Evolutionary conservation across 345 rosid genomes (phyloP).

Genomic region (Salix viminalis): DNA sequence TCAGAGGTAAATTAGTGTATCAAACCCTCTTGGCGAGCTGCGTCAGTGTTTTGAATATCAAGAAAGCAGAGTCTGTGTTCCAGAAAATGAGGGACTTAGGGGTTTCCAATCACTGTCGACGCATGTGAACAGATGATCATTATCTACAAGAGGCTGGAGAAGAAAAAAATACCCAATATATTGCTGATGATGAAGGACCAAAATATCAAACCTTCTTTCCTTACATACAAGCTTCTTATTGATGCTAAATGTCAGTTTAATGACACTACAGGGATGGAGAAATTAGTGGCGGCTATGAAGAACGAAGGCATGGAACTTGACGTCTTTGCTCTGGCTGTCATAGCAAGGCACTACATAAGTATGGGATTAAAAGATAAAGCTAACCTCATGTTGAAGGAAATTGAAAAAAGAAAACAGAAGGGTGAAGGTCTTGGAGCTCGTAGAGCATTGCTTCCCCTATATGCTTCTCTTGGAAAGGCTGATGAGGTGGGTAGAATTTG

Average conservation of each 20-base stretch:
- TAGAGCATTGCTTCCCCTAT: conserved; percentile 9
- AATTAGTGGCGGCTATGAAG: conserved; percentile 12
- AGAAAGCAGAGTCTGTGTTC: conserved; percentile 16
- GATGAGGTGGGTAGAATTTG: conserved; percentile 18
- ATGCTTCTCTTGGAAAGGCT: conserved; percentile 18
- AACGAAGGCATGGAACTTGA: conserved; percentile 18
- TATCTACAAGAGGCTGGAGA: conserved; percentile 16
- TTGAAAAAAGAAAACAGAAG: conserved; percentile 12
- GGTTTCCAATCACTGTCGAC: conserved; percentile 4
- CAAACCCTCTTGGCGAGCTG: not conserved
- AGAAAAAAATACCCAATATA: conserved; percentile 6
- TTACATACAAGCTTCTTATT: conserved; percentile 20
- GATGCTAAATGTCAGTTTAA: conserved; percentile 7
- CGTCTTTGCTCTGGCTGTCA: not conserved
- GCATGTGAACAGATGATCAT: conserved; percentile 18
- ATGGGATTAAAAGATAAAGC: conserved; percentile 12
- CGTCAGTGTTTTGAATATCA: not conserved
- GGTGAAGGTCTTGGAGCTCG: not conserved
- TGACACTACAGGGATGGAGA: conserved; percentile 18
- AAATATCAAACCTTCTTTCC: conserved; percentile 10
- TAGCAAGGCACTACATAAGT: conserved; percentile 11
- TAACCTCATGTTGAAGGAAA: conserved; percentile 7
- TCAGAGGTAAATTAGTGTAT: conserved; percentile 10
- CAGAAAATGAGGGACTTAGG: conserved; percentile 10
- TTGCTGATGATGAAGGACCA: conserved; percentile 5